phyloP scores from a whole-genome alignment of 805 yeast genomes.

The Saccharomycopsis lassenensis region DNA sequence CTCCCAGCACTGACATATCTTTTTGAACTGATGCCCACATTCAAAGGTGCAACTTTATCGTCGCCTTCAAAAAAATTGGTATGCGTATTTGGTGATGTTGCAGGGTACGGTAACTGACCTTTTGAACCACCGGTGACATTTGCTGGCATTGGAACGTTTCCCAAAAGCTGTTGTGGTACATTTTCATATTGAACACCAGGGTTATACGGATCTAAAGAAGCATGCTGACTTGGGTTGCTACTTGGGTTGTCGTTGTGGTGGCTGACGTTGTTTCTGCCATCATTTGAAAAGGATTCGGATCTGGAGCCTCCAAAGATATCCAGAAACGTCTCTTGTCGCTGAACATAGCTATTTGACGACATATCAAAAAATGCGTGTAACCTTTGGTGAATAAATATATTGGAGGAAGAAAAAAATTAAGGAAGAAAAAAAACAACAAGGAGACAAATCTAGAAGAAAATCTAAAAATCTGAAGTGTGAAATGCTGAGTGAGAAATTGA shows the following conservation, averaged over 20 bases:
- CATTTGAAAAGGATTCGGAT: background rate
- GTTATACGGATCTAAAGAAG: constrained; percentile 2
- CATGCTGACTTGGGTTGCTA: too few relatives aligned
- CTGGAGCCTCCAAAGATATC: constrained; percentile 15
- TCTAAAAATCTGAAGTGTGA: too few relatives aligned
- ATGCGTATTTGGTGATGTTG: too few relatives aligned
- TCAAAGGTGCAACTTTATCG: constrained; percentile 9
- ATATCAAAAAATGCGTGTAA: background rate
- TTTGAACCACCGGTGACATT: too few relatives aligned
- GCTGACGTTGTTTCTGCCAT: constrained; percentile 19
- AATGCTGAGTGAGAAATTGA: too few relatives aligned
- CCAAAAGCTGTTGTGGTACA: constrained; percentile 11
- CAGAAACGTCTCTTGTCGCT: constrained; percentile 16
- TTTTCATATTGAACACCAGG: constrained; percentile 7
- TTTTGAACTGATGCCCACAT: constrained; percentile 2
- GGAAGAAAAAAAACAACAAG: background rate
- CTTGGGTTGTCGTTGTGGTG: constrained; percentile 13
- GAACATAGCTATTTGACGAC: constrained; percentile 11
- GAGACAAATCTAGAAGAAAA: too few relatives aligned
- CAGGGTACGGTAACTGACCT: too few relatives aligned
- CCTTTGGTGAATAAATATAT: background rate
- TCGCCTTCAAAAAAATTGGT: constrained; percentile 4
- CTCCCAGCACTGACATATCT: constrained; percentile 8
- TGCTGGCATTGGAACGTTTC: constrained; percentile 6
- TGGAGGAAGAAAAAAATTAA: background rate